A percentile compares a stretch with the other conserved stretches of the same genome.
These are phyloP conservation scores for Catunica adiposa DNA, from an alignment of 2,329 filamentous ascomycete genomes.

Conservation along the genomic window DNA sequence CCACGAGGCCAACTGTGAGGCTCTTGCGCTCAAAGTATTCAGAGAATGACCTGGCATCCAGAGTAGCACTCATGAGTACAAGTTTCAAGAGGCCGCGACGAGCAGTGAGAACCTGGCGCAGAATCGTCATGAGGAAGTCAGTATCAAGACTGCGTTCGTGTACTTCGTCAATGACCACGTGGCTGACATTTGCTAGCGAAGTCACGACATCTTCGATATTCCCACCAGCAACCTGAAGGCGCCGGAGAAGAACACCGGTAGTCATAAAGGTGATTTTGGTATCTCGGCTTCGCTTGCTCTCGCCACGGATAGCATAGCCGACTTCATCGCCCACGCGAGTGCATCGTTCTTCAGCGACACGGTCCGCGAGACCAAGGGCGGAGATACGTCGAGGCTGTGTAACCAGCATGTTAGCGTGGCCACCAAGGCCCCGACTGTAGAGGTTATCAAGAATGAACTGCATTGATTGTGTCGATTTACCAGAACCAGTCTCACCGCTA, in stretches of 20 bases:
- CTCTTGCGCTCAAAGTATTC: constrained; percentile 61
- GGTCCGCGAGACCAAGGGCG: constrained; percentile 80
- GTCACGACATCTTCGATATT: constrained; percentile 62
- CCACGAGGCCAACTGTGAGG: constrained; percentile 57
- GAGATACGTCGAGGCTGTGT: constrained; percentile 92
- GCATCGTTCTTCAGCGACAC: constrained; percentile 85
- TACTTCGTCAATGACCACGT: constrained; percentile 91
- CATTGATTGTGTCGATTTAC: constrained; percentile 54
- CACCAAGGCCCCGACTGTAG: constrained; percentile 58
- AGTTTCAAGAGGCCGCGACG: constrained; percentile 71
- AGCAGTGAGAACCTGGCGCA: constrained; percentile 62
- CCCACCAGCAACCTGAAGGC: constrained; percentile 43
- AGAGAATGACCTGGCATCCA: constrained; percentile 74
- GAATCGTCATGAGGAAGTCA: constrained; percentile 76
- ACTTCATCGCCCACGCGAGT: constrained; percentile 69
- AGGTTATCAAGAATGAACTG: constrained; percentile 91
- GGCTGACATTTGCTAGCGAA: constrained; percentile 76
- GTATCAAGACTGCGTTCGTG: constrained; percentile 91
- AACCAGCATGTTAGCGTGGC: constrained; percentile 75
- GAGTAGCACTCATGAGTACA: constrained; percentile 88
- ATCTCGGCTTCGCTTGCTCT: constrained; percentile 54
- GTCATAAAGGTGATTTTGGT: constrained; percentile 94
- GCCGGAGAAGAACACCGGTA: constrained; percentile 76
- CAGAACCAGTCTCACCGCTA: constrained; percentile 18
- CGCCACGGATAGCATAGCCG: constrained; percentile 80